Conservation (phyloP, 805 yeast species). For the Ogataea haglerorum region DNA sequence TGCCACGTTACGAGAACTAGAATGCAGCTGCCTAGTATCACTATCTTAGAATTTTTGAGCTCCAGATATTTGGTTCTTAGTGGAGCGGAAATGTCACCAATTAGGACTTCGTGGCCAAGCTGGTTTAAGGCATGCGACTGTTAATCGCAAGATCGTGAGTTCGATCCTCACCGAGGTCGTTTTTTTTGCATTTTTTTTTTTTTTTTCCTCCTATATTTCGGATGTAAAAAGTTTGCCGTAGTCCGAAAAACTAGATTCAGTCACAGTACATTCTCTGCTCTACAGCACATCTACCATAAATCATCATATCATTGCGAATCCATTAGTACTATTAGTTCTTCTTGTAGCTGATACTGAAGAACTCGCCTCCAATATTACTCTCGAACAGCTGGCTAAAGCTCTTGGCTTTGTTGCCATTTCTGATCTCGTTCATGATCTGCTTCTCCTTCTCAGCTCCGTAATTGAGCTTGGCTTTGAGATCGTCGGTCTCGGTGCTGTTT, state of each 20-base stretch:
- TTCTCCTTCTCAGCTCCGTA: constrained; percentile 40
- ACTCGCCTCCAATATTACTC: constrained; percentile 29
- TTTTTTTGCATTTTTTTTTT: constrained; percentile 4
- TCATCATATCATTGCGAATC: background rate
- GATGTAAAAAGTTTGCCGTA: no score
- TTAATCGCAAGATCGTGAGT: constrained; percentile 29
- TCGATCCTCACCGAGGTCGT: constrained; percentile 28
- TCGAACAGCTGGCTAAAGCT: constrained; percentile 28
- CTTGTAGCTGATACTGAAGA: constrained; percentile 31
- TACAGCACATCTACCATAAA: background rate
- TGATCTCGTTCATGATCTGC: constrained; percentile 37
- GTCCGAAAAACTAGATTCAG: no score
- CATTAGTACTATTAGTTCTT: constrained; percentile 13
- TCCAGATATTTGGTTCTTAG: no score
- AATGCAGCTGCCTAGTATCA: no score
- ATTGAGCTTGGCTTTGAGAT: constrained; percentile 30
- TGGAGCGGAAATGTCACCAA: background rate
- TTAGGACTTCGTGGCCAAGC: constrained; percentile 26
- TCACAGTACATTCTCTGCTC: background rate
- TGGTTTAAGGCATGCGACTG: constrained; percentile 29
- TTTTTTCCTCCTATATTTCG: no score
- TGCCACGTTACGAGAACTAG: no score
- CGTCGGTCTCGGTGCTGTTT: constrained; percentile 32
- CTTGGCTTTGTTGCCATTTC: constrained; percentile 29
- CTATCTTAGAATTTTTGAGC: no score